phyloP scores from a whole-genome alignment of 192 early-diverging fungal genomes.

The Podila clonocystis region DNA sequence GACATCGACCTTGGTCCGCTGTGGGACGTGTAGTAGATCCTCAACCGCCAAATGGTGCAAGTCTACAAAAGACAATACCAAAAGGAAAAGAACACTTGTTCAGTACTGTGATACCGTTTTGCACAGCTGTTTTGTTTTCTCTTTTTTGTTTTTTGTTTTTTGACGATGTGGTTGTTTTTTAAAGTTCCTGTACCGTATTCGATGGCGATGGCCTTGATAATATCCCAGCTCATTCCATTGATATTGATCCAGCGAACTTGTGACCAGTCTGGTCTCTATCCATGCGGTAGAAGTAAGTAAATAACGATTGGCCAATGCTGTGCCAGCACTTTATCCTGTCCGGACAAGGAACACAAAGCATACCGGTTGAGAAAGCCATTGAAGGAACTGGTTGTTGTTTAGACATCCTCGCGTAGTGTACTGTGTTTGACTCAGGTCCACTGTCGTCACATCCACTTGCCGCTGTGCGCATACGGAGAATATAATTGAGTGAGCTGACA shows the following conservation, averaged over 20 bases:
- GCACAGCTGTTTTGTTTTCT: background rate
- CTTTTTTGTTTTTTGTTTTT: background rate
- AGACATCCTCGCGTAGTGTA: background rate
- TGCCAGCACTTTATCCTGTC: background rate
- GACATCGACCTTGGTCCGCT: slow-evolving; percentile 17
- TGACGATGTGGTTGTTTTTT: background rate
- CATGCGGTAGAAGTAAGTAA: background rate
- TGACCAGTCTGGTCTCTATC: slow-evolving; percentile 34
- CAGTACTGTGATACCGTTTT: background rate
- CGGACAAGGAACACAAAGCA: background rate
- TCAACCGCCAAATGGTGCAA: slow-evolving; percentile 12
- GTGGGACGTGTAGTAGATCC: slow-evolving; percentile 15
- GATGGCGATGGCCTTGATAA: slow-evolving; percentile 42
- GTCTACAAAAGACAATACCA: background rate
- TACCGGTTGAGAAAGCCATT: slow-evolving; percentile 11
- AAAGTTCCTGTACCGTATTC: slow-evolving; percentile 20
- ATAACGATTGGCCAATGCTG: background rate
- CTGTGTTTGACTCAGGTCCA: slow-evolving; percentile 4
- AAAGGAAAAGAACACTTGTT: background rate
- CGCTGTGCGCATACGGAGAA: background rate
- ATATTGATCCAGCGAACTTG: slow-evolving; percentile 59
- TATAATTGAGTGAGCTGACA: background rate
- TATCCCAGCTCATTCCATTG: slow-evolving; percentile 46
- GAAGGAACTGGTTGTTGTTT: slow-evolving; percentile 1
- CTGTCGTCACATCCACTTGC: slow-evolving; percentile 2